Percentiles rank a stretch among this genome's conserved stretches.
phyloP scores from a whole-genome alignment of 176 grass and related monocot genomes.

The Rhynchospora breviuscula region DNA sequence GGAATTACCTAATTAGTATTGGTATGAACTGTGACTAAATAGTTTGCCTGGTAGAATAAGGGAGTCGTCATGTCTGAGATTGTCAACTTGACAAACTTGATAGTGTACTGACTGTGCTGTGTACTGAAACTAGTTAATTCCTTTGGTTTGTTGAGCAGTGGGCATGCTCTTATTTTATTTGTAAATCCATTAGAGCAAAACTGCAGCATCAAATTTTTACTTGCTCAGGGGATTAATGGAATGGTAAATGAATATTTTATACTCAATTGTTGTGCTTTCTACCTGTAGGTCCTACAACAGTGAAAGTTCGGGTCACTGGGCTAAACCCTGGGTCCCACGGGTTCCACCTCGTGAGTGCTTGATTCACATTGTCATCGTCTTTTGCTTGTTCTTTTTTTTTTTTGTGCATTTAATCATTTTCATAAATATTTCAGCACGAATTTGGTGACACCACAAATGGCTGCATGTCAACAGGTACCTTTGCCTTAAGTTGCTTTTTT shows the following conservation, averaged over 20 bases:
- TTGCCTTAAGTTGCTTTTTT: not conserved
- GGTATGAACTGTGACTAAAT: not conserved
- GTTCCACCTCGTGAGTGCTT: constrained; percentile 41
- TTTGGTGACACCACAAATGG: constrained; percentile 67
- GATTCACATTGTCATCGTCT: not conserved
- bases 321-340: constrained; percentile 60
- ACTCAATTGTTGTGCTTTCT: not conserved
- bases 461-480: constrained; percentile 60
- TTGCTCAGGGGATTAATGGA: not conserved
- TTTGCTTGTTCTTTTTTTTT: not conserved
- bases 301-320: constrained; percentile 45
- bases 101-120: not conserved
- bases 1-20: not conserved
- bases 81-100: not conserved
- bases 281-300: constrained; percentile 43
- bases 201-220: not conserved
- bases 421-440: constrained; percentile 27
- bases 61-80: not conserved
- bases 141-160: not conserved
- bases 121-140: not conserved
- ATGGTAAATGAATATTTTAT: not conserved
- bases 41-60: not conserved
- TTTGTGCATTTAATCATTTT: not conserved
- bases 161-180: not conserved
- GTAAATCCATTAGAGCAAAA: not conserved